Base-by-base conservation (phyloP, 805 yeast genomes). In the Wickerhamiella siamensis region DNA sequence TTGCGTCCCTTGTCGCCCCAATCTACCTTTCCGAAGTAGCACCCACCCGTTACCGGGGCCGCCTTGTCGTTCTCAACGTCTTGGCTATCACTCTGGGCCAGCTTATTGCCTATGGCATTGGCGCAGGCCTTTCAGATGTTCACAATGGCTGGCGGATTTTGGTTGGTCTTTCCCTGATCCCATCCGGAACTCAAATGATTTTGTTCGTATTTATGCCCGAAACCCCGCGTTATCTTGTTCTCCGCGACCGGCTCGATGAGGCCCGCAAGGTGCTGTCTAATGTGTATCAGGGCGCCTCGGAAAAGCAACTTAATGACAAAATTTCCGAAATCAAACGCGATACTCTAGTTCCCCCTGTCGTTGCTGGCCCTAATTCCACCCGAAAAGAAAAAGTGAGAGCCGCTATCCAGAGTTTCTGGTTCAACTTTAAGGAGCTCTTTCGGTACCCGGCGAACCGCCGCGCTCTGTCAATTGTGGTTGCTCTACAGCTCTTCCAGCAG, bases 51-150 rank as follows among this genome's bases (percentile, higher is more conserved):
- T 83, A 83, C 58, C 74, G 98, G 58, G 97, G 97, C 43, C 71
- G 97, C 48, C 69, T 88, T 42, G 91, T 93, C 29, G 83, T 87
- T 5, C 71, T 87, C 44, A 86, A 87, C 60, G 84, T 87, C 44
- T 64, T 88, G 52, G 84, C 91, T 55, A 78, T 91, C 50, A 91
- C 98, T 3, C 88, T 94, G 45, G 97, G 97, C 51, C 97, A 91
- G 64, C 70, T 88, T 47, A 70, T 91, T 35, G 97, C 97, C 8
- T 91, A 91, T 57, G 94, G 82, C 42, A 78, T 51, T 35, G 52
- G 52, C 21, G 58, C 58, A 17, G 95, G 94, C 21, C 69, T 87
- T 33, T 71, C 73, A 29, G 64, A 69, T 34, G 80, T 83, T 21
- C 51, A 71, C 44, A 78, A 83, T 53, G 97, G 97, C 41, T 88